phyloP scores from a whole-genome alignment of 768 basidiomycete genomes.

The Trametes cingulata region DNA sequence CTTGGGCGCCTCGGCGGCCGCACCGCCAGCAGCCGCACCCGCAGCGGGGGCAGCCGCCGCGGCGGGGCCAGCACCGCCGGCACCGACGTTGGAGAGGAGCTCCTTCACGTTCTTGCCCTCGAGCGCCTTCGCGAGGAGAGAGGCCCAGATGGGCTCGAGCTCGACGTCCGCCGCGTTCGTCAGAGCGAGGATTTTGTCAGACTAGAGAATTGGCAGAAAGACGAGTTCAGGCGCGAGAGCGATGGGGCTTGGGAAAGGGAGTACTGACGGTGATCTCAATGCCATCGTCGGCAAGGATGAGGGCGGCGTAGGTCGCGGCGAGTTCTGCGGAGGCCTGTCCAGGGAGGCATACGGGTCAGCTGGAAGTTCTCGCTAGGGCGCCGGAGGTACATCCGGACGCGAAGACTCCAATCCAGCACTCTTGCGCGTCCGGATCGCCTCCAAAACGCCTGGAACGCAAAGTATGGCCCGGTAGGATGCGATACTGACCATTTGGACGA shows the following conservation, averaged over 20 bases:
- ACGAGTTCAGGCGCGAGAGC: neutral
- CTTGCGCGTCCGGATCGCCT: neutral
- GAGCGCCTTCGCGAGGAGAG: slow-evolving; percentile 95
- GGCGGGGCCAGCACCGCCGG: slow-evolving; percentile 80
- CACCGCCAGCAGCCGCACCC: slow-evolving; percentile 56
- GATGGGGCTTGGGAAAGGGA: neutral
- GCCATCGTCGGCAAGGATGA: slow-evolving; percentile 97
- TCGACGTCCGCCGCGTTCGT: slow-evolving; percentile 83
- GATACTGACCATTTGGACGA: slow-evolving; percentile 20
- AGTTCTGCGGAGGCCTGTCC: slow-evolving; percentile 67
- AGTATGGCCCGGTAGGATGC: neutral
- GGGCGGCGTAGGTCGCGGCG: slow-evolving; percentile 93
- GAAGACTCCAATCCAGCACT: slow-evolving; percentile 8
- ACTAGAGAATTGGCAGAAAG: slow-evolving; percentile 43
- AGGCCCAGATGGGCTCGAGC: slow-evolving; percentile 95
- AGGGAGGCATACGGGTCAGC: neutral
- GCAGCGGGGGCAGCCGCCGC: slow-evolving; percentile 59
- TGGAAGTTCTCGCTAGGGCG: neutral
- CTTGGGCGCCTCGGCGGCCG: slow-evolving; percentile 69
- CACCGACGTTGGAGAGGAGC: slow-evolving; percentile 90
- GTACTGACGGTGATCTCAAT: slow-evolving; percentile 92
- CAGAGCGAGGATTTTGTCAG: slow-evolving; percentile 90
- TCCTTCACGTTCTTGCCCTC: slow-evolving; percentile 98
- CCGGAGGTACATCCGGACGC: slow-evolving; percentile 11
- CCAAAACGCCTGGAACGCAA: neutral